These are phyloP conservation scores for Neltuma alba DNA, from an alignment of 306 rosid genomes.

Conservation along the genomic window DNA sequence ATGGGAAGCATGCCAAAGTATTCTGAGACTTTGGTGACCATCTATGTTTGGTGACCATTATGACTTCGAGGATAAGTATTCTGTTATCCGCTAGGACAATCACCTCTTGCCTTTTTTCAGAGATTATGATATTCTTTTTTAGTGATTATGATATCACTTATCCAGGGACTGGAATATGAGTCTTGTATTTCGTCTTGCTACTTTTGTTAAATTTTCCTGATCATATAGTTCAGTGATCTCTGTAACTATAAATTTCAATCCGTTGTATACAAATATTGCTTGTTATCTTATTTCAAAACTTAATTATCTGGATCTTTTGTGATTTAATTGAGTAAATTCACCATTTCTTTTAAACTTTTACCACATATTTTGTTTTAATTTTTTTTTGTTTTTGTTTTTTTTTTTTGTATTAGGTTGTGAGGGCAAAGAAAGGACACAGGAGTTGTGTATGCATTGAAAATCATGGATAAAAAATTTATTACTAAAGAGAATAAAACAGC, in stretches of 20 bases:
- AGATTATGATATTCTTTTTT: background rate
- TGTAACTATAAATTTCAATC: background rate
- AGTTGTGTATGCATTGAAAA: slow-evolving; percentile 87
- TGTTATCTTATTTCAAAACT: slow-evolving; percentile 10
- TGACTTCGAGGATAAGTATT: background rate
- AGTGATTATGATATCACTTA: background rate
- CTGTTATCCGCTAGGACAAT: background rate
- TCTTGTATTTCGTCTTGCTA: background rate
- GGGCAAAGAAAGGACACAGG: slow-evolving; percentile 98
- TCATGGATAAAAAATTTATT: slow-evolving; percentile 97
- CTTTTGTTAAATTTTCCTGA: background rate
- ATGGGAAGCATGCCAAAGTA: background rate
- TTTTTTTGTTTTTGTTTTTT: background rate
- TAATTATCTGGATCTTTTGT: background rate
- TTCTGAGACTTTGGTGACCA: background rate
- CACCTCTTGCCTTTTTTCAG: background rate
- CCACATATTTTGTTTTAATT: slow-evolving; percentile 16
- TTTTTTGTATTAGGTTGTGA: slow-evolving; percentile 68
- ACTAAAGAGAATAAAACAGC: slow-evolving; percentile 98
- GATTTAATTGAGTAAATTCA: slow-evolving; percentile 24
- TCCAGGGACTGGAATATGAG: background rate
- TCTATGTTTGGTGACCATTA: no score
- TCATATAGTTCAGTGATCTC: background rate
- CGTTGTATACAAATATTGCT: background rate
- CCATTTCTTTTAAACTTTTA: slow-evolving; percentile 19